Evolutionary conservation across 345 rosid genomes (phyloP).

Genomic region (Populus ilicifolia): DNA sequence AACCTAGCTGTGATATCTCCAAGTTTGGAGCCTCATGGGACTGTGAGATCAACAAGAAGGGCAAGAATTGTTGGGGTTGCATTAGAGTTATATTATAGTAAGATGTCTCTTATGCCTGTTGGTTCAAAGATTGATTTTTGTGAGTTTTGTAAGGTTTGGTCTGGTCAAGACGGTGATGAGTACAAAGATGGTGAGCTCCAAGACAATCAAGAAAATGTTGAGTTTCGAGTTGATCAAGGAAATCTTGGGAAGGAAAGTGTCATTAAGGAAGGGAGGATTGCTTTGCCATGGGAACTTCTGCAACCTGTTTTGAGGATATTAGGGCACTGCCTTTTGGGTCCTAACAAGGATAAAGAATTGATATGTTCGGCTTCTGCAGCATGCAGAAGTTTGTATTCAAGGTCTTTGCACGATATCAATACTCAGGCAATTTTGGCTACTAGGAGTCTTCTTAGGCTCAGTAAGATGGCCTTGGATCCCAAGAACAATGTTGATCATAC

Average conservation of each 20-base stretch:
- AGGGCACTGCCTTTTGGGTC: conserved; percentile 69
- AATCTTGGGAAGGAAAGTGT: not conserved
- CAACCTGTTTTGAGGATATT: conserved; percentile 72
- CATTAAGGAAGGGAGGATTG: conserved; percentile 37
- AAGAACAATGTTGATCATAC: conserved; percentile 47
- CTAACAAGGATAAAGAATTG: conserved; percentile 30
- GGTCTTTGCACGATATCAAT: conserved; percentile 60
- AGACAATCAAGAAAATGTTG: too few relatives aligned
- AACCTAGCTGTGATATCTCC: conserved; percentile 70
- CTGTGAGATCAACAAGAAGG: conserved; percentile 61
- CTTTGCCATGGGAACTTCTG: conserved; percentile 73
- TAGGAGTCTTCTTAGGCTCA: conserved; percentile 56
- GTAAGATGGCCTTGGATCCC: conserved; percentile 43
- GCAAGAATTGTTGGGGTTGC: conserved; percentile 76
- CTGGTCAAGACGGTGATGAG: conserved; percentile 42
- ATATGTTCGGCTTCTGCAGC: conserved; percentile 45
- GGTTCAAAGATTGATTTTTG: conserved; percentile 72
- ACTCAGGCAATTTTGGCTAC: conserved; percentile 69
- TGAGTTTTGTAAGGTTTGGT: conserved; percentile 61
- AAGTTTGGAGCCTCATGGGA: conserved; percentile 71
- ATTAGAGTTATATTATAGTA: conserved; percentile 62
- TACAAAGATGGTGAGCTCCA: not conserved
- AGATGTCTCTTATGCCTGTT: conserved; percentile 46
- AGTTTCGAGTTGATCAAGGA: not conserved
- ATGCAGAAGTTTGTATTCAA: conserved; percentile 50